Evolutionary conservation across 108 stramenopile genomes (phyloP).

Genomic region (Aurantiochytrium sp.): DNA sequence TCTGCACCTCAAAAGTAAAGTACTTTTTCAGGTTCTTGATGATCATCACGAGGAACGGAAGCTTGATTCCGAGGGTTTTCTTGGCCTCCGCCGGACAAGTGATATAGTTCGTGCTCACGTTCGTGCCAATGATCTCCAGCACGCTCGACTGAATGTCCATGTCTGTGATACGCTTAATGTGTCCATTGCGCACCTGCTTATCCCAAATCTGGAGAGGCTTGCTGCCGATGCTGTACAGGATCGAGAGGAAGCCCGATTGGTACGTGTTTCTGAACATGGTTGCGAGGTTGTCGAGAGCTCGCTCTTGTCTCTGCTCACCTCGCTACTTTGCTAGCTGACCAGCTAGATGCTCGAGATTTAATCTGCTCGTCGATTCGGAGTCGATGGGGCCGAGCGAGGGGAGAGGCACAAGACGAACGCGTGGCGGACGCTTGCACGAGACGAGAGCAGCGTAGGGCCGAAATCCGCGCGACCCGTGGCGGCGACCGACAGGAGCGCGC

Average conservation of each 20-base stretch:
- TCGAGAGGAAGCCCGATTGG: slow-evolving; percentile 81
- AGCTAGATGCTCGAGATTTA: too few relatives aligned
- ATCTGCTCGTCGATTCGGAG: too few relatives aligned
- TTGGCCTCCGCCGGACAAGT: slow-evolving; percentile 72
- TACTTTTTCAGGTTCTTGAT: slow-evolving; percentile 88
- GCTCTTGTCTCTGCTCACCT: background rate
- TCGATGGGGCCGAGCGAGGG: too few relatives aligned
- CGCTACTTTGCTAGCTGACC: background rate
- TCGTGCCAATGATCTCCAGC: slow-evolving; percentile 81
- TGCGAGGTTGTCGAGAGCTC: background rate
- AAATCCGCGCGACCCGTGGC: too few relatives aligned
- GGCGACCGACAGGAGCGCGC: too few relatives aligned
- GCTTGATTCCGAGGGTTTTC: slow-evolving; percentile 77
- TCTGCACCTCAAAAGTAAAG: slow-evolving; percentile 87
- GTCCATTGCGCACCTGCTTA: slow-evolving; percentile 72
- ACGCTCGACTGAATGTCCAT: slow-evolving; percentile 81
- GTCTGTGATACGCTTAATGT: slow-evolving; percentile 86
- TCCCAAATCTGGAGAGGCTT: slow-evolving; percentile 85
- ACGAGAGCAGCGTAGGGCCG: too few relatives aligned
- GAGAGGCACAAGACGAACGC: too few relatives aligned
- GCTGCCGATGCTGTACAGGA: slow-evolving; percentile 77
- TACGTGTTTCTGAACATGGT: slow-evolving; percentile 81
- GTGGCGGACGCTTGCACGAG: too few relatives aligned
- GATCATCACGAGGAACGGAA: slow-evolving; percentile 84
- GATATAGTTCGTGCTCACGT: slow-evolving; percentile 81